Conservation (phyloP, 2,329 filamentous ascomycete species). For the Zalaria sp. region DNA sequence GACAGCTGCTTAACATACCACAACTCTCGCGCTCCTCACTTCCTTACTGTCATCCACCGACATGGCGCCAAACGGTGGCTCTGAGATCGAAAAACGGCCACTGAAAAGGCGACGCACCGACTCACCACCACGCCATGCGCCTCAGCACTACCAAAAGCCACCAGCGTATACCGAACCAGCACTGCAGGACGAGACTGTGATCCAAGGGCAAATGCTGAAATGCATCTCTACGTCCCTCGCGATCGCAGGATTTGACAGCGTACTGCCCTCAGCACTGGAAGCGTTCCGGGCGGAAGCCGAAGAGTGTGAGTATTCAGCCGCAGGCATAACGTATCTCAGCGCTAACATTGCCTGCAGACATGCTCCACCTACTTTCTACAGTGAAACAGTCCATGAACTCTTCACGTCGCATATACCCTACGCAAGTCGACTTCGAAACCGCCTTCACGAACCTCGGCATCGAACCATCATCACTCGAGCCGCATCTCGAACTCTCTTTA, state of each 20-base stretch:
- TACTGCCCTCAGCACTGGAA: slow-evolving; percentile 41
- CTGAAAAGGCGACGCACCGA: slow-evolving; percentile 4
- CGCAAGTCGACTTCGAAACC: slow-evolving; percentile 44
- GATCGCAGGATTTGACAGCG: slow-evolving; percentile 40
- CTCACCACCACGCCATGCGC: slow-evolving; percentile 1
- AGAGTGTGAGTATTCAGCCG: slow-evolving; percentile 35
- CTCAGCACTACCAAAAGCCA: slow-evolving; percentile 9
- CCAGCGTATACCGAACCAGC: slow-evolving; percentile 19
- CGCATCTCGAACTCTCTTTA: slow-evolving; percentile 24
- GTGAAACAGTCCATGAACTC: slow-evolving; percentile 44
- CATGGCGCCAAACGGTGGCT: not conserved
- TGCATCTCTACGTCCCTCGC: slow-evolving; percentile 39
- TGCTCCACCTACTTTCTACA: slow-evolving; percentile 38
- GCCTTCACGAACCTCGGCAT: slow-evolving; percentile 28
- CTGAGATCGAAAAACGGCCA: not conserved
- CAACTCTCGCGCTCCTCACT: no score
- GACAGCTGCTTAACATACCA: no score
- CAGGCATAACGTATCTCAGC: not conserved
- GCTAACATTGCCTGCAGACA: slow-evolving; percentile 24
- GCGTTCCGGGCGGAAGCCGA: slow-evolving; percentile 40
- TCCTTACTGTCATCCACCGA: no score
- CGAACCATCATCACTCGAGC: slow-evolving; percentile 22
- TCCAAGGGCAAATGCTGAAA: slow-evolving; percentile 40
- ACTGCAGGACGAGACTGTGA: slow-evolving; percentile 35
- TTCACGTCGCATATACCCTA: slow-evolving; percentile 39